phyloP scores from a whole-genome alignment of 2,329 filamentous ascomycete species.

The Aphanoascus verrucosus region DNA sequence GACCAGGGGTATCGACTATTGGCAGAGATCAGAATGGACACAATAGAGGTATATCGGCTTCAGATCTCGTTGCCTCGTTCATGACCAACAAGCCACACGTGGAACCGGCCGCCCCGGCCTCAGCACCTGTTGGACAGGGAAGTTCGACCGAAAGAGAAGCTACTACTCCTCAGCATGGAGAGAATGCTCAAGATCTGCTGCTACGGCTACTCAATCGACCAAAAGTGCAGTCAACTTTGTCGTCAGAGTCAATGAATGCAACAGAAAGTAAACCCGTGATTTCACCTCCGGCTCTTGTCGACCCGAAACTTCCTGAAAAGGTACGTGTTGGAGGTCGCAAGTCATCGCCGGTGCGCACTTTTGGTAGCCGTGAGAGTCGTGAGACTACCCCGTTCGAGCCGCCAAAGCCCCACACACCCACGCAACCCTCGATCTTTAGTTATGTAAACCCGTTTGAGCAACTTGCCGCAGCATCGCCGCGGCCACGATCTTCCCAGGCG shows the following conservation, averaged over 20 bases:
- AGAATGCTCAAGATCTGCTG: slow-evolving; percentile 73
- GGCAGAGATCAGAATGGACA: slow-evolving; percentile 22
- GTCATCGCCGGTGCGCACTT: slow-evolving; percentile 25
- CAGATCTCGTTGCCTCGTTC: slow-evolving; percentile 48
- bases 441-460: slow-evolving; percentile 65
- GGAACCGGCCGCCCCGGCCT: slow-evolving; percentile 26
- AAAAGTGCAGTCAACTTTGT: slow-evolving; percentile 31
- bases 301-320: slow-evolving; percentile 11
- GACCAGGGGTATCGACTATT: slow-evolving; percentile 23
- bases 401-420: slow-evolving; percentile 26
- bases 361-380: slow-evolving; percentile 22
- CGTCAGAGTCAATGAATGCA: slow-evolving; percentile 15
- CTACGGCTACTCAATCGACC: slow-evolving; percentile 74
- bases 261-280: slow-evolving; percentile 22
- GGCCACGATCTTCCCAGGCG: slow-evolving; percentile 34
- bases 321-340: slow-evolving; percentile 13
- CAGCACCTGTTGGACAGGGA: slow-evolving; percentile 15
- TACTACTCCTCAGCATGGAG: slow-evolving; percentile 34
- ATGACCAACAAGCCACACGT: slow-evolving; percentile 33
- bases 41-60: slow-evolving; percentile 40
- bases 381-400: slow-evolving; percentile 31
- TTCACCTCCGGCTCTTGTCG: slow-evolving; percentile 23
- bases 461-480: slow-evolving; percentile 55
- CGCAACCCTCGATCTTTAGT: slow-evolving; percentile 47
- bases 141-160: slow-evolving; percentile 17